phyloP scores from a whole-genome alignment of 2,329 filamentous ascomycete genomes.

The Ophiosphaerella korrae region DNA sequence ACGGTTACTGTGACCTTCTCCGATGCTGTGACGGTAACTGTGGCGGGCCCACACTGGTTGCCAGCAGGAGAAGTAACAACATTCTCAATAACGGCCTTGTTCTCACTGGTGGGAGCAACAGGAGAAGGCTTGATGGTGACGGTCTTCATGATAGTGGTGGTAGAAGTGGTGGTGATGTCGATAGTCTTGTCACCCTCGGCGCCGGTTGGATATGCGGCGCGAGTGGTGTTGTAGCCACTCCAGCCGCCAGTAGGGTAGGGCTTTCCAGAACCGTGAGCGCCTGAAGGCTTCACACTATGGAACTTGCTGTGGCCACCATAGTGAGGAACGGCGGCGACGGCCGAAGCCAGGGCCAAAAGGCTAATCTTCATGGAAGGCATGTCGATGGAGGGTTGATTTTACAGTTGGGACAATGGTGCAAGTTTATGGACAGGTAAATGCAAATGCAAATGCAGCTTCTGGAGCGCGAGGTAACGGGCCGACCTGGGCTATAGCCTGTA shows the following conservation, averaged over 20 bases:
- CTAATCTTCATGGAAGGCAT: constrained; percentile 48
- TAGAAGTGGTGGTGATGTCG: constrained; percentile 29
- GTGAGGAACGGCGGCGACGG: constrained; percentile 48
- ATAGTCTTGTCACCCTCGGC: constrained; percentile 27
- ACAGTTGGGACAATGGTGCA: constrained; percentile 11
- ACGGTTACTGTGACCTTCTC: constrained; percentile 51
- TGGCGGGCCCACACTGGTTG: constrained; percentile 33
- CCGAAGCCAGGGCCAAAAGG: constrained; percentile 50
- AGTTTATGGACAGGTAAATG: constrained; percentile 22
- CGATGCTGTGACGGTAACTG: constrained; percentile 48
- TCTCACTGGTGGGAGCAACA: constrained; percentile 5
- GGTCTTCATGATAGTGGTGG: constrained; percentile 33
- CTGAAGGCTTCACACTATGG: constrained; percentile 22
- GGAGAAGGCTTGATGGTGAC: constrained; percentile 27
- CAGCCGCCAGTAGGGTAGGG: constrained; percentile 42
- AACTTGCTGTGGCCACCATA: constrained; percentile 35
- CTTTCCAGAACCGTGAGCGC: constrained; percentile 21
- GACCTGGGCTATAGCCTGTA: constrained; percentile 51
- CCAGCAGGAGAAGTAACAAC: constrained; percentile 19
- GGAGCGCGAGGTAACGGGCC: constrained; percentile 47
- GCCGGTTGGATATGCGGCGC: constrained; percentile 24
- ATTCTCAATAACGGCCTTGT: constrained; percentile 20
- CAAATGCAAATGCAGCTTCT: constrained; percentile 37
- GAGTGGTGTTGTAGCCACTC: constrained; percentile 33
- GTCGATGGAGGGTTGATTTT: constrained; percentile 20